Evolutionary conservation across 1,139 yeast genomes (phyloP).

Genomic region (Zygotorulaspora mrakii): DNA sequence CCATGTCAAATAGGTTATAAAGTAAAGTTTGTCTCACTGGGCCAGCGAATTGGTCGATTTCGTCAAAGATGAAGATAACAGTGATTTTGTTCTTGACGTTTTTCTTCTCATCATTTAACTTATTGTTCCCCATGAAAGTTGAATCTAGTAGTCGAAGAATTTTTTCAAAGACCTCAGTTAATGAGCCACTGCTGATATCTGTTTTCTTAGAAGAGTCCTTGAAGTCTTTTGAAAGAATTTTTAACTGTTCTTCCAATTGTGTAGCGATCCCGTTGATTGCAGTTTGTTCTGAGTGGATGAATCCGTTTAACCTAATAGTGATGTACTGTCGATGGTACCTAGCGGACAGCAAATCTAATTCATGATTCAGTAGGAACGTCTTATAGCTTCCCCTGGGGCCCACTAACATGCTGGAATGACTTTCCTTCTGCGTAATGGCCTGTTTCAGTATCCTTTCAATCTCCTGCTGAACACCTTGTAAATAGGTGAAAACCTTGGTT

Average conservation of each 20-base stretch:
- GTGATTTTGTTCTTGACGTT: conserved; percentile 43
- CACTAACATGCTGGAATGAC: conserved; percentile 72
- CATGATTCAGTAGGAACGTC: conserved; percentile 57
- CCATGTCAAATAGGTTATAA: conserved; percentile 81
- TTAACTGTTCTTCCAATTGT: conserved; percentile 59
- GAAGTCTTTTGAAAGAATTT: conserved; percentile 22
- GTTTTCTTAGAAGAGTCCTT: conserved; percentile 17
- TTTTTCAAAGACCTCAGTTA: conserved; percentile 52
- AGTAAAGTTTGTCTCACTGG: conserved; percentile 74
- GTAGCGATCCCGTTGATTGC: conserved; percentile 85
- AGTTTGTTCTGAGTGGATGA: conserved; percentile 63
- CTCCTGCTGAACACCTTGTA: conserved; percentile 38
- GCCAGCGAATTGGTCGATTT: conserved; percentile 72
- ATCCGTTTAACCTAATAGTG: conserved; percentile 63
- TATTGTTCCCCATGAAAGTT: conserved; percentile 20
- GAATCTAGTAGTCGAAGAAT: conserved; percentile 47
- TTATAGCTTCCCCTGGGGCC: conserved; percentile 86
- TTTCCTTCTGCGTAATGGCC: conserved; percentile 66
- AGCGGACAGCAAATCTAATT: conserved; percentile 47
- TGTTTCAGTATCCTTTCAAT: conserved; percentile 57
- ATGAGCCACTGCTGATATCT: conserved; percentile 46
- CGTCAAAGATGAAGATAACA: conserved; percentile 76
- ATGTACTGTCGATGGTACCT: conserved; percentile 50
- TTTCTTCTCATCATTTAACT: conserved; percentile 24
- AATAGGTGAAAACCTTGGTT: conserved; percentile 21